Evolutionary conservation across 345 rosid species (phyloP), one percentile per base, ranked within the genome.

Genomic region (Crucihimalaya himalaica): DNA sequence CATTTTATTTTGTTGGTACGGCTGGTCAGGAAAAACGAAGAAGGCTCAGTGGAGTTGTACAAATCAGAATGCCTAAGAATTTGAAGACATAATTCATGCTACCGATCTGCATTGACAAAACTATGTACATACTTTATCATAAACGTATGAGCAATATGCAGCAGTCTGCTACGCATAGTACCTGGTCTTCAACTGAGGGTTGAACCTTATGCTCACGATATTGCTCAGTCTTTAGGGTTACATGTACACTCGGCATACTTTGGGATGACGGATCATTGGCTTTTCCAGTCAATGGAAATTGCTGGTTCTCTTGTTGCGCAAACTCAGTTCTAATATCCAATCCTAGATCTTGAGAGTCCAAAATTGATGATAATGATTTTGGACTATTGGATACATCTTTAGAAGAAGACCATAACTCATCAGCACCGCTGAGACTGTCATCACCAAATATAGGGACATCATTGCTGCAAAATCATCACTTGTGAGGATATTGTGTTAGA

Each of bases 391-490:
- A 77, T 56, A 74, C 81, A 81, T 86, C 87, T 84, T 87, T 87
- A 46, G 92, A 81, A 52, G 89, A 78, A 68, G 90, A 71, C 98
- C 99, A 92, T 61, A 90, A 80, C 80, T 86, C 95, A 79, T 87
- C 89, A 71, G 86, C 82, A 73, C 66, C 48, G 54, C 71, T 86
- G 84, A 90, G 87, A 83, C 76, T 87, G 73, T 59, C 90, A 83
- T 83, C 75, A 64, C 94, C 92, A 87, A 86, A 92, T 77, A 90
- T 79, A 60, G 93, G 84, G 80, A 85, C 92, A 81, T 89, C 99
- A 78, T 86, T 87, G 83, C 99, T 90, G 98, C 92, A 90, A 88
- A 88, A 92, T 73, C 90, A 90, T 64, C 87, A 84, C 91, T 95
- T 90, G 97, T 86, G 89, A 86, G 97, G 84, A 87, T 85, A 84